Conservation (phyloP, 495 filamentous ascomycete genomes). For the Podospora pseudoanserina region DNA sequence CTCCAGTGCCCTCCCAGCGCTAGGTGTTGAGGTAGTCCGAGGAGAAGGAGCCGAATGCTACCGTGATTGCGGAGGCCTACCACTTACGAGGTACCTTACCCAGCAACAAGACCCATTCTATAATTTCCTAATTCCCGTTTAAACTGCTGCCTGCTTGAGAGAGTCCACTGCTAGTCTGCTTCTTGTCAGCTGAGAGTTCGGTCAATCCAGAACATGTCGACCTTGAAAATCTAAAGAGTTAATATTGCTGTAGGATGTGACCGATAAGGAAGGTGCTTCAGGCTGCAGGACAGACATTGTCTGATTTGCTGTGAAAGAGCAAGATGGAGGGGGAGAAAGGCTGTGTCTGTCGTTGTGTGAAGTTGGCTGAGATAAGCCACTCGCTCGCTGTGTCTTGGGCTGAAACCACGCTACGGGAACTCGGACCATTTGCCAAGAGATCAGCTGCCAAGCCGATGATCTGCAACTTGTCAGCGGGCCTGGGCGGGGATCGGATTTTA, state of each 20-base stretch:
- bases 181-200: background rate
- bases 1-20: background rate
- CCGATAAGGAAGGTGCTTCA: background rate
- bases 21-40: constrained; percentile 3
- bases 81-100: constrained; percentile 3
- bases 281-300: background rate
- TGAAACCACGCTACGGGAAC: constrained; percentile 2
- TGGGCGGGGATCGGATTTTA: background rate
- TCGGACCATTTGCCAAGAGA: background rate
- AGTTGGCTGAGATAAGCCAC: background rate
- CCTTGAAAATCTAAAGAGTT: background rate
- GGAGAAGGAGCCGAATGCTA: constrained; percentile 4
- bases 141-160: background rate
- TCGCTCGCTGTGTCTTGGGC: background rate
- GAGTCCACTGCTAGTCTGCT: background rate
- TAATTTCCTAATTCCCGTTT: background rate
- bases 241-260: background rate
- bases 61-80: background rate
- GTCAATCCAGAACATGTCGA: background rate
- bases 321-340: background rate
- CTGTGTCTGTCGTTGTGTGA: background rate
- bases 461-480: background rate
- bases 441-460: background rate
- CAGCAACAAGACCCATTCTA: background rate
- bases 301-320: background rate